These are phyloP conservation scores for Blastobotrys robertii DNA, from an alignment of 805 yeast species.

Conservation along the genomic window DNA sequence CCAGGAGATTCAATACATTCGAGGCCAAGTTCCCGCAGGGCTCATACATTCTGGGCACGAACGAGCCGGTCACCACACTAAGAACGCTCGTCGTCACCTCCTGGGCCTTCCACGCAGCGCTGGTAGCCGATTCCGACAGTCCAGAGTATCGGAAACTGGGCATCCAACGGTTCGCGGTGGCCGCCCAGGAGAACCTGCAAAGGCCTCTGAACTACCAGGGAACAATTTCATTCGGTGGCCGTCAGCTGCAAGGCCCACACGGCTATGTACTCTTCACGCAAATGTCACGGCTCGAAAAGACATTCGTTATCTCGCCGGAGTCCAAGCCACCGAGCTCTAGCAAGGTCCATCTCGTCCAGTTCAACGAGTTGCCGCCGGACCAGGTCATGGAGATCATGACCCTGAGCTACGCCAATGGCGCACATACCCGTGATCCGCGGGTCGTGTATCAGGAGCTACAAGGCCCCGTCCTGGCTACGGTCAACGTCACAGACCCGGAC, in stretches of 20 bases:
- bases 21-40: slow-evolving; percentile 35
- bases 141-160: slow-evolving; percentile 60
- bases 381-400: slow-evolving; percentile 46
- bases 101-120: slow-evolving; percentile 79
- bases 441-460: slow-evolving; percentile 38
- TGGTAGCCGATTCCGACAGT: slow-evolving; percentile 72
- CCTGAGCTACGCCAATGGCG: slow-evolving; percentile 47
- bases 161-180: slow-evolving; percentile 53
- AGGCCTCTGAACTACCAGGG: slow-evolving; percentile 47
- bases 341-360: slow-evolving; percentile 38
- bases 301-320: slow-evolving; percentile 52
- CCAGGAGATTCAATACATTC: slow-evolving; percentile 36
- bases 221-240: slow-evolving; percentile 13
- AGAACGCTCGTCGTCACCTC: slow-evolving; percentile 52
- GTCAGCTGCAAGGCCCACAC: slow-evolving; percentile 32
- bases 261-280: slow-evolving; percentile 54
- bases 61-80: slow-evolving; percentile 28
- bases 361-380: slow-evolving; percentile 29
- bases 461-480: slow-evolving; percentile 9
- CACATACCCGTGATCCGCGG: slow-evolving; percentile 38
- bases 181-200: slow-evolving; percentile 48
- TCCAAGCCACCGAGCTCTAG: slow-evolving; percentile 35
- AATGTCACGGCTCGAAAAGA: slow-evolving; percentile 47
- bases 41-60: slow-evolving; percentile 9
- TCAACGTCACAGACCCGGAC: slow-evolving; percentile 25